Conservation (phyloP, 345 rosid species). For the Angophora floribunda region DNA sequence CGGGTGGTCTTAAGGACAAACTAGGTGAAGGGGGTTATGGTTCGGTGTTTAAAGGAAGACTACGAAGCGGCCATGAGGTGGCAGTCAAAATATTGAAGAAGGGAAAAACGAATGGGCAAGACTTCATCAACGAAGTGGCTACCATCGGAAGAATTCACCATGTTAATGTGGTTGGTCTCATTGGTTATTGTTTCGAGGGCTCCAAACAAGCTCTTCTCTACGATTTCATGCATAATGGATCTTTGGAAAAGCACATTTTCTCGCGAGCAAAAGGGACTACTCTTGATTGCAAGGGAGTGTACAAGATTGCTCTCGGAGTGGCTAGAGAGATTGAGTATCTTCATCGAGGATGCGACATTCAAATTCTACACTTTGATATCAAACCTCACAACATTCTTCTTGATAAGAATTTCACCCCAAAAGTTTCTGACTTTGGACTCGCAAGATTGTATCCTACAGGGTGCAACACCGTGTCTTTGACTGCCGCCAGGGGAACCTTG, state of each 20-base stretch:
- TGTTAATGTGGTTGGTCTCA: background rate
- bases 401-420: too few relatives aligned
- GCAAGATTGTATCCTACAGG: too few relatives aligned
- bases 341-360: too few relatives aligned
- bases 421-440: too few relatives aligned
- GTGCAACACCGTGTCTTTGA: too few relatives aligned
- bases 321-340: too few relatives aligned
- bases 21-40: background rate
- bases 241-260: background rate
- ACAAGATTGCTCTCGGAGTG: too few relatives aligned
- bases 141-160: background rate
- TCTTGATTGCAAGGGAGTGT: too few relatives aligned
- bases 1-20: background rate
- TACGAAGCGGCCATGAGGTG: fast-evolving
- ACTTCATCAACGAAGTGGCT: background rate
- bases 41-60: background rate
- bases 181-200: background rate
- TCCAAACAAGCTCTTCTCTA: background rate
- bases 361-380: too few relatives aligned
- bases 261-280: too few relatives aligned
- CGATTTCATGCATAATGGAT: background rate
- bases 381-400: too few relatives aligned
- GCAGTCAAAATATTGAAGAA: background rate
- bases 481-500: too few relatives aligned
- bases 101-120: background rate